These are phyloP conservation scores for Pisolithus thermaeus DNA, from an alignment of 1,284 basidiomycete genomes.

Conservation along the genomic window DNA sequence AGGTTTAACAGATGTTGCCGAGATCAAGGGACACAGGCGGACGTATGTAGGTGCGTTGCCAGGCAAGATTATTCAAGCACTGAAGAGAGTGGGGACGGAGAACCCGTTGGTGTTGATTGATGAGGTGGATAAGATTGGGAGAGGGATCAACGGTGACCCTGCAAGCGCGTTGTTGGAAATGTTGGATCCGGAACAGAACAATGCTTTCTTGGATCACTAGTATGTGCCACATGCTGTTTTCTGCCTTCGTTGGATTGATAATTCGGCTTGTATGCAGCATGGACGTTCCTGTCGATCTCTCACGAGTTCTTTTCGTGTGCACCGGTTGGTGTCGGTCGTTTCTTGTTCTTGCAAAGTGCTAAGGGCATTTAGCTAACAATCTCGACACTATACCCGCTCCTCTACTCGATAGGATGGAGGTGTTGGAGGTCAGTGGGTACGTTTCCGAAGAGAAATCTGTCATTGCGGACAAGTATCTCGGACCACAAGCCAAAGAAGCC, in stretches of 20 bases:
- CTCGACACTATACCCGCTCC: constrained; percentile 97
- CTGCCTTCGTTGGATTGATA: neutral
- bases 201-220: constrained; percentile 95
- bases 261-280: constrained; percentile 48
- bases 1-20: constrained; percentile 94
- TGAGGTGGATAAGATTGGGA: constrained; percentile 98
- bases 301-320: constrained; percentile 95
- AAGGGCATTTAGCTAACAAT: constrained; percentile 58
- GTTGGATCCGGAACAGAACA: constrained; percentile 98
- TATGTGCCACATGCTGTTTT: constrained; percentile 32
- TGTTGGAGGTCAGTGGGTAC: constrained; percentile 94
- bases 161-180: constrained; percentile 93
- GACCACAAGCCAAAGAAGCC: constrained; percentile 91
- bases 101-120: constrained; percentile 97
- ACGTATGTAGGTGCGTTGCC: constrained; percentile 97
- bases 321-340: constrained; percentile 48
- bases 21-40: constrained; percentile 98
- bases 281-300: constrained; percentile 96
- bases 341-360: neutral
- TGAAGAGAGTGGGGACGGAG: constrained; percentile 95
- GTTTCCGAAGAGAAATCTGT: constrained; percentile 95
- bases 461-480: constrained; percentile 90
- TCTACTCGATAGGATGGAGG: constrained; percentile 95
- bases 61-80: constrained; percentile 96
- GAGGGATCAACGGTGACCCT: constrained; percentile 94